phyloP scores from a whole-genome alignment of 768 basidiomycete species.

The Trametes coccinea region DNA sequence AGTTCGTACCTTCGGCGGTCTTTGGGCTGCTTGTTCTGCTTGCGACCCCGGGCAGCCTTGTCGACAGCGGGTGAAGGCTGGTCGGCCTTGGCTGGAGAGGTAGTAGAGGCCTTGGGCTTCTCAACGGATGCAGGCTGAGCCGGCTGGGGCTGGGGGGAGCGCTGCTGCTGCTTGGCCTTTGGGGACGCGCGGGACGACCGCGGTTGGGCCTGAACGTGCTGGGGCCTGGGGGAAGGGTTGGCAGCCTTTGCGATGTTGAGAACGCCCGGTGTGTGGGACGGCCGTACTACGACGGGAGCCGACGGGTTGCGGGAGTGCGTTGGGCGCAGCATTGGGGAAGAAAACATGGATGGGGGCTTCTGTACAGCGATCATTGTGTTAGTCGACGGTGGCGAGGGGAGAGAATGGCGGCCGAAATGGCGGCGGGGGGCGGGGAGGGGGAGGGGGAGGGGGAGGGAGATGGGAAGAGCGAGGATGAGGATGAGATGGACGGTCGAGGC shows the following conservation, averaged over 20 bases:
- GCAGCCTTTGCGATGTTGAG: constrained; percentile 66
- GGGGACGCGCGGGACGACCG: constrained; percentile 39
- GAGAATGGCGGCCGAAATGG: constrained; percentile 24
- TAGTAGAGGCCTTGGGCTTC: constrained; percentile 32
- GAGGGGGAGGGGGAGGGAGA: constrained; percentile 23
- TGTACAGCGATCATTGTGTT: constrained; percentile 44
- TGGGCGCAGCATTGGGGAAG: constrained; percentile 32
- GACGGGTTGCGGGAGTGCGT: constrained; percentile 67
- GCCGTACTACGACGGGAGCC: constrained; percentile 67
- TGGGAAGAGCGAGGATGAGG: constrained; percentile 14
- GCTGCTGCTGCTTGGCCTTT: constrained; percentile 36
- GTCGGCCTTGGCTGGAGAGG: constrained; percentile 22
- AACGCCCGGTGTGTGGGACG: constrained; percentile 73
- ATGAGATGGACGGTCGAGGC: constrained; percentile 14
- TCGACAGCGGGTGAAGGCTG: constrained; percentile 22
- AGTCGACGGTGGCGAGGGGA: constrained; percentile 12
- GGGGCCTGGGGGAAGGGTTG: constrained; percentile 36
- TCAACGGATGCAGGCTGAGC: constrained; percentile 30
- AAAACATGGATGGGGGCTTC: constrained; percentile 36
- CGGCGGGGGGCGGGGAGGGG: constrained; percentile 27
- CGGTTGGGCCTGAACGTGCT: constrained; percentile 38
- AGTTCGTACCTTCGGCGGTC: constrained; percentile 43
- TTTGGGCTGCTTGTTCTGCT: constrained; percentile 42
- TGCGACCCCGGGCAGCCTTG: constrained; percentile 36
- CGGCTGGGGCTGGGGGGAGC: constrained; percentile 31